Evolutionary conservation across 2,329 filamentous ascomycete species (phyloP), one percentile per base, ranked within the genome.

Genomic region (Camillea tinctor): DNA sequence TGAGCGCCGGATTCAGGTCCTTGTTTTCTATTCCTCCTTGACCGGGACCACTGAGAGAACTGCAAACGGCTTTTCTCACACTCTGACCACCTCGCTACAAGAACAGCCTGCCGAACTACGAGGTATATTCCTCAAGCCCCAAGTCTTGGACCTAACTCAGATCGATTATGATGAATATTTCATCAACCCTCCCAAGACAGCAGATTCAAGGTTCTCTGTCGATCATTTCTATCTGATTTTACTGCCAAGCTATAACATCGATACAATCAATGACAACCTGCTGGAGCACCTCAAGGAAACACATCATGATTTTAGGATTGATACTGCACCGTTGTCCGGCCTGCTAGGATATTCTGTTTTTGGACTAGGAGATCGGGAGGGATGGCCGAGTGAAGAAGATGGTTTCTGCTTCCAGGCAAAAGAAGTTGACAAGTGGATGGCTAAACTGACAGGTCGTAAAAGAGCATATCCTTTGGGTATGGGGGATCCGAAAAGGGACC

Each of bases 81-180:
- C 77, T 1, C 73, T 94, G 24, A 79, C 80, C 20, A 62, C 70
- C 66, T 68, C 84, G 17, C 80, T 91, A 19, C 77, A 82, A 7
- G 75, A 78, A 15, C 77, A 90, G 11, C 69, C 74, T 17, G 51
- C 65, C 3, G 71, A 74, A 17, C 71, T 74, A 0, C 70, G 69
- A 3, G 75, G 74, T 24, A 69, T 70, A 5, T 84, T 84, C 64
- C 71, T 82, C 0, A 77, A 84, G 44, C 88, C 92, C 1, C 80
- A 90, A 69, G 75, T 92, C 11, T 80, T 90, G 59, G 92, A 98
- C 70, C 78, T 98, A 23, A 88, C 93, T 2, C 88, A 97, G 62
- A 84, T 96, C 56, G 94, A 98, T 69, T 91, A 94, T 68, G 94
- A 99, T 69, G 93, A 97, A 71, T 97, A 90, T 75, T 98, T 98